These are phyloP conservation scores for Starmera pachycereana DNA, from an alignment of 805 yeast species.

Conservation along the genomic window DNA sequence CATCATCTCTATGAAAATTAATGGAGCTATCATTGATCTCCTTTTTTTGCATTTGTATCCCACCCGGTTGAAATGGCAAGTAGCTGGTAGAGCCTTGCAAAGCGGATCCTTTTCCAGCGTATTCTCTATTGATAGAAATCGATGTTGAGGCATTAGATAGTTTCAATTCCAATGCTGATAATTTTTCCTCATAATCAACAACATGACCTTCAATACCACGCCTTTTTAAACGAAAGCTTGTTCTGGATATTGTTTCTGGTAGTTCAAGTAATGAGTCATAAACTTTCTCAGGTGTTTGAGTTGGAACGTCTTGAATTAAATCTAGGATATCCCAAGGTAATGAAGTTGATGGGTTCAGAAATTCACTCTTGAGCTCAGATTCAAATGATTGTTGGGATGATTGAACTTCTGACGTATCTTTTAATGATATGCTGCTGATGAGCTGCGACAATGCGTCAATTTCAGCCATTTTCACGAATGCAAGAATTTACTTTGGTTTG, in stretches of 20 bases:
- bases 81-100: conserved; percentile 62
- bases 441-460: no score
- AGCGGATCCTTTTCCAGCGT: conserved; percentile 49
- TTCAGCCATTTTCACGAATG: no score
- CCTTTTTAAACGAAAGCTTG: conserved; percentile 59
- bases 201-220: conserved; percentile 67
- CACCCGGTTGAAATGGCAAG: conserved; percentile 93
- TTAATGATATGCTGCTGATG: no score
- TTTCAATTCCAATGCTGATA: conserved; percentile 33
- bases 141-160: conserved; percentile 57
- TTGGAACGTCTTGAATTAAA: conserved; percentile 49
- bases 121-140: conserved; percentile 59
- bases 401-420: no score
- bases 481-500: no score
- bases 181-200: conserved; percentile 51
- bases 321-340: conserved; percentile 67
- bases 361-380: conserved; percentile 25
- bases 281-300: conserved; percentile 16
- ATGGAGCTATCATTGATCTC: conserved; percentile 24
- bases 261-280: conserved; percentile 31
- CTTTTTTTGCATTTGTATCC: conserved; percentile 31
- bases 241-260: conserved; percentile 56
- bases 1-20: conserved; percentile 51
- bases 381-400: conserved; percentile 1
- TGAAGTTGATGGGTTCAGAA: conserved; percentile 51